These are phyloP conservation scores for Parastagonospora avenae DNA, from an alignment of 2,329 filamentous ascomycete genomes.

Conservation along the genomic window DNA sequence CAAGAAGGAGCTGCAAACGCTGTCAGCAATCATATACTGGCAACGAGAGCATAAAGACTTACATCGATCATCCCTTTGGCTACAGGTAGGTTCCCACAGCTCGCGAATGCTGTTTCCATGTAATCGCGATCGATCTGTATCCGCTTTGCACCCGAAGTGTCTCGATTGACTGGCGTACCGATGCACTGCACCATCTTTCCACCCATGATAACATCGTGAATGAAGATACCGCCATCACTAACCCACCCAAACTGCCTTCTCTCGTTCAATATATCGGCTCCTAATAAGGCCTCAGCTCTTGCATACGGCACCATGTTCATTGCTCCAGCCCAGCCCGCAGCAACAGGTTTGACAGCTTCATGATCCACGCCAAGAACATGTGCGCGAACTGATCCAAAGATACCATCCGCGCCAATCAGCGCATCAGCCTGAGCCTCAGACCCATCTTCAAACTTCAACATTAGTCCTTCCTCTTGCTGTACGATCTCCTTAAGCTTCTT, in stretches of 20 bases:
- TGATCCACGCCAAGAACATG: slow-evolving; percentile 15
- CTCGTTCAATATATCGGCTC: slow-evolving; percentile 1
- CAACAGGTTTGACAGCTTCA: slow-evolving; percentile 5
- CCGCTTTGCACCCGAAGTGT: slow-evolving; percentile 9
- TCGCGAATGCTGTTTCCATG: slow-evolving; percentile 5
- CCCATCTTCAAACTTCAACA: slow-evolving; percentile 53
- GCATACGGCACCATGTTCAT: slow-evolving; percentile 13
- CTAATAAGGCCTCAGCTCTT: slow-evolving; percentile 12
- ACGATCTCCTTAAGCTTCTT: slow-evolving; percentile 8
- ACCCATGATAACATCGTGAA: slow-evolving; percentile 13
- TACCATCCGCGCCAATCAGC: slow-evolving; percentile 42
- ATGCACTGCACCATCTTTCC: slow-evolving; percentile 16
- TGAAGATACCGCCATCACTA: slow-evolving; percentile 17
- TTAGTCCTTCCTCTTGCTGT: slow-evolving; percentile 19
- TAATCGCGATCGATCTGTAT: slow-evolving; percentile 4
- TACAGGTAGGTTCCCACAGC: slow-evolving; percentile 30
- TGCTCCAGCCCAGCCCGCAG: slow-evolving; percentile 10
- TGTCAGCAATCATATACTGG: no score
- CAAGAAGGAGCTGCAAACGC: slow-evolving; percentile 1
- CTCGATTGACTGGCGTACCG: slow-evolving; percentile 1
- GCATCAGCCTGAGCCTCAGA: slow-evolving; percentile 16
- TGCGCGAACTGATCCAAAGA: slow-evolving; percentile 8
- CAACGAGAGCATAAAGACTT: neutral
- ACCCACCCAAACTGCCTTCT: slow-evolving; percentile 17
- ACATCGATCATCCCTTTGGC: slow-evolving; percentile 52